These are phyloP conservation scores for Raphanus hybrid DNA, from an alignment of 441 rosid species.

Conservation along the genomic window DNA sequence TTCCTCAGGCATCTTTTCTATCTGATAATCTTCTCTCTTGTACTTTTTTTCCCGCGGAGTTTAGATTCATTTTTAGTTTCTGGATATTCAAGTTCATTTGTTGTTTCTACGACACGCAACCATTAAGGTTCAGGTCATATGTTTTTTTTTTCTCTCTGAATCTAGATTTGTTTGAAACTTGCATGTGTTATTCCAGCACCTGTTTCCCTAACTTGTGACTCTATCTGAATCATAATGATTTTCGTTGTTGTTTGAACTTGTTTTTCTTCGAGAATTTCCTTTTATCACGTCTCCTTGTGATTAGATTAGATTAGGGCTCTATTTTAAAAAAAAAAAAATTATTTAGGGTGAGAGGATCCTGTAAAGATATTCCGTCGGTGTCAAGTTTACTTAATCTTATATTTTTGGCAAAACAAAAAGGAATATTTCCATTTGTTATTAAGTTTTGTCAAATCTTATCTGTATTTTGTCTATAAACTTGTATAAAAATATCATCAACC, in stretches of 20 bases:
- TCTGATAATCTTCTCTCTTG: background rate
- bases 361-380: background rate
- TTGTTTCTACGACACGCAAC: background rate
- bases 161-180: background rate
- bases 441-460: background rate
- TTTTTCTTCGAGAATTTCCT: background rate
- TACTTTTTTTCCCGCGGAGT: background rate
- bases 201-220: background rate
- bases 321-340: background rate
- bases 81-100: background rate
- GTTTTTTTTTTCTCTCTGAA: background rate
- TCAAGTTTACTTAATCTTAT: background rate
- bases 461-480: background rate
- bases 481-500: background rate
- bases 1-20: background rate
- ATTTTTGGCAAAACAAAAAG: background rate
- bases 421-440: background rate
- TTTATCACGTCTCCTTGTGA: background rate
- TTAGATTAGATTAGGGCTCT: background rate
- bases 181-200: background rate
- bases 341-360: background rate
- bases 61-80: background rate
- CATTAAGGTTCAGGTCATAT: background rate
- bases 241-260: background rate
- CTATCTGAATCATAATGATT: background rate